Base-by-base conservation (phyloP, 225 moss, liverwort and hornwort species). In the Physcomitrellopsis africana region DNA sequence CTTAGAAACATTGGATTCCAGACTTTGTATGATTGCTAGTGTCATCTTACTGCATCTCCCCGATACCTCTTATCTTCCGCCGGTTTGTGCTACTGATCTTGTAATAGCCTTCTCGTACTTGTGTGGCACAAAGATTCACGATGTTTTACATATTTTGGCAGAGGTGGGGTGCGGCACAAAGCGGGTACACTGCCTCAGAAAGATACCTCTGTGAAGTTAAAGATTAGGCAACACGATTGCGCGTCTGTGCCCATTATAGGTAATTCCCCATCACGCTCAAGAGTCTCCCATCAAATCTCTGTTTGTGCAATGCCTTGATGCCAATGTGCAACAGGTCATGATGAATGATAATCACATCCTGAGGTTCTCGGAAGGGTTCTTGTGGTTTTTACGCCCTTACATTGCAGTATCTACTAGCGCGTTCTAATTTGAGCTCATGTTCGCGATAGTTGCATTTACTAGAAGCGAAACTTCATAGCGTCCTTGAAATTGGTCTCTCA, bases 161-260 rank as follows among this genome's bases (percentile, higher is more conserved):
- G 86, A 74, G 63, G 71, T 69, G 80, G 83, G 23, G 22, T 16
- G 54, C 78, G 72, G 45, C 58, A 68, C 18, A 83, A 74, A 83
- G 80, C 72, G n/a, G 70, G 37, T 68, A 80, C 62, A 52, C 56
- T 59, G 63, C 48, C 80, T 47, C 80, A 75, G 10, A 83, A 83
- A 47, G 86, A 83, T 11, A 65, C 4, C 44, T 86, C 86, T 17
- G 72, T 72, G 29, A 86, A 86, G 77, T 46, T 67, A 0, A 83
- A 81, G 60, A 65, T 81, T 66, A 83, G 72, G 46, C 68, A 81
- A 68, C 75, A 81, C 41, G 83, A 86, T 22, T 80, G 75, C 68
- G 55, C 65, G n/a, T 64, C 72, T 19, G 54, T 68, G 58, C 64
- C 80, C 60, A 71, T 47, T 27, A 18, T 68, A 75, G 83, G 86